These are phyloP conservation scores for Claviceps cyperi DNA, from an alignment of 2,329 filamentous ascomycete genomes.

Conservation along the genomic window DNA sequence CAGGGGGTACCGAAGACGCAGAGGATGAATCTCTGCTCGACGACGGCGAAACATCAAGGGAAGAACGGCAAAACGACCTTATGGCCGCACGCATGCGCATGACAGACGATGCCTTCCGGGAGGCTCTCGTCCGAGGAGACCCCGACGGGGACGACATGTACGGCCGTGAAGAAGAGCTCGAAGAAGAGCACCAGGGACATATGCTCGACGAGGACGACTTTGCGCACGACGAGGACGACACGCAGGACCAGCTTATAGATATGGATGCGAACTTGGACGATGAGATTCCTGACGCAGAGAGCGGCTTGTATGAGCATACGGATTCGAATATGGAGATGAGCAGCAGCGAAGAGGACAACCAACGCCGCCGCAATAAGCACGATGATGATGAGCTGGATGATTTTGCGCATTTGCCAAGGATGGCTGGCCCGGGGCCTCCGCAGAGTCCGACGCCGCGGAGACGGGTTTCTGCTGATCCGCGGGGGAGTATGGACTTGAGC, in stretches of 20 bases:
- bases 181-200: conserved; percentile 41
- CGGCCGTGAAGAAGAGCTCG: conserved; percentile 36
- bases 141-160: conserved; percentile 35
- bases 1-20: conserved; percentile 22
- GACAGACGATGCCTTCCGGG: conserved; percentile 47
- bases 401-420: conserved; percentile 27
- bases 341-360: conserved; percentile 26
- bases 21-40: conserved; percentile 25
- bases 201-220: conserved; percentile 52
- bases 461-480: conserved; percentile 11
- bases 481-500: conserved; percentile 42
- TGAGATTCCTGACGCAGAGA: conserved; percentile 52
- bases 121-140: conserved; percentile 38
- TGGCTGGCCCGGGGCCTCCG: conserved; percentile 19
- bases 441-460: conserved; percentile 23
- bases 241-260: conserved; percentile 22
- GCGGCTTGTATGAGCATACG: conserved; percentile 59
- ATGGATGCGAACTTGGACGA: conserved; percentile 60
- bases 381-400: conserved; percentile 9
- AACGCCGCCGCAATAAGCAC: conserved; percentile 10
- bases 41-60: conserved; percentile 25
- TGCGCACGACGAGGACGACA: conserved; percentile 17
- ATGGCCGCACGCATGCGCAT: conserved; percentile 37
- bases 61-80: conserved; percentile 33
- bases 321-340: conserved; percentile 54